A percentile compares a stretch with the other conserved stretches of the same genome.
These are phyloP conservation scores for Cocos nucifera DNA, from an alignment of 176 grass and related monocot species.

Conservation along the genomic window DNA sequence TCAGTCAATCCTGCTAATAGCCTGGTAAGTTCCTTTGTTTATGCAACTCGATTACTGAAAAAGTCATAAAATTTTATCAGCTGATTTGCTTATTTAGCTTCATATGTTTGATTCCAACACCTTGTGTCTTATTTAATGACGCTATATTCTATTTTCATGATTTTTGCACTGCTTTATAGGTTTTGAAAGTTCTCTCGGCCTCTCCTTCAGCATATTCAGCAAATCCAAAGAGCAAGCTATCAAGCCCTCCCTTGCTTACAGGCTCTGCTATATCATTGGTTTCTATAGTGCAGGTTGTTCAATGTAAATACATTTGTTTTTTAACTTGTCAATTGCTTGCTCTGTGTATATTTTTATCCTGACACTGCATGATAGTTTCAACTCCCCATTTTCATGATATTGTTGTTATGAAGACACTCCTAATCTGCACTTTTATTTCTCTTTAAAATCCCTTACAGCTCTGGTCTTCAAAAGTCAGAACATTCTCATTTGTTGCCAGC, in stretches of 20 bases:
- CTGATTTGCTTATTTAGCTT: too few species aligned
- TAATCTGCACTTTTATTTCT: too few species aligned
- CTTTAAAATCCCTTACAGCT: too few species aligned
- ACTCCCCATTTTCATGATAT: too few species aligned
- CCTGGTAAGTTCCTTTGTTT: conserved; percentile 41
- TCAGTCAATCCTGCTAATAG: conserved; percentile 64
- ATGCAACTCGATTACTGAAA: conserved; percentile 12
- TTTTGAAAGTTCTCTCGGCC: conserved; percentile 77
- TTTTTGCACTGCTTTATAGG: conserved; percentile 28
- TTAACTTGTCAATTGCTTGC: conserved; percentile 7
- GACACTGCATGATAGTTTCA: too few species aligned
- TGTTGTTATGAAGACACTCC: too few species aligned
- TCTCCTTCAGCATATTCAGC: conserved; percentile 88
- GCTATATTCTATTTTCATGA: not conserved
- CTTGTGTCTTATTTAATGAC: not conserved
- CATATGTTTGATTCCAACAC: too few species aligned
- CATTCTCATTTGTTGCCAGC: too few species aligned
- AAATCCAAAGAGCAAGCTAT: conserved; percentile 63
- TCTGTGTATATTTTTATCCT: not conserved
- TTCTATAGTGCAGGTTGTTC: conserved; percentile 88
- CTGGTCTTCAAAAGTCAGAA: too few species aligned
- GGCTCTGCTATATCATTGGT: conserved; percentile 79
- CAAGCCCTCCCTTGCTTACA: conserved; percentile 66
- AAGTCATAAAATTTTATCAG: not conserved
- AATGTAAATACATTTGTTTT: not conserved